phyloP scores from a whole-genome alignment of 768 basidiomycete species.

The Lactarius sanguifluus region DNA sequence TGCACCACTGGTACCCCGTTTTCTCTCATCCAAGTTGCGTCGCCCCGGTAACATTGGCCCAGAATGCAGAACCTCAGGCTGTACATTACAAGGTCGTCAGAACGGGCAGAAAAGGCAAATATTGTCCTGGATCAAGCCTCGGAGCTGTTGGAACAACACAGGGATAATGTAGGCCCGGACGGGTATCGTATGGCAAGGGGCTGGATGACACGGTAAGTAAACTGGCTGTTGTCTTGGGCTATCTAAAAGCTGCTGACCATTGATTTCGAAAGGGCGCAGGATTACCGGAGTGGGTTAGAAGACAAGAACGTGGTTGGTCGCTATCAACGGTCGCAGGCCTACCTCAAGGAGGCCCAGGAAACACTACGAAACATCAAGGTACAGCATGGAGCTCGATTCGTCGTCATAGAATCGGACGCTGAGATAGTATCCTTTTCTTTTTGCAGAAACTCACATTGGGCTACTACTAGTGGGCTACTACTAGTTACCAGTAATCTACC shows the following conservation, averaged over 20 bases:
- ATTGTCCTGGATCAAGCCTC: neutral
- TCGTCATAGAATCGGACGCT: neutral
- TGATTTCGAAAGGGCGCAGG: neutral
- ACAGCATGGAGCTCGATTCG: neutral
- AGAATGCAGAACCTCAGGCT: neutral
- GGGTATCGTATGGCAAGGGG: constrained; percentile 9
- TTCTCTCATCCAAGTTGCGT: neutral
- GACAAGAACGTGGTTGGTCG: neutral
- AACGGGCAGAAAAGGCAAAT: neutral
- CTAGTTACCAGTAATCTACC: neutral
- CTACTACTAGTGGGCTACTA: no score
- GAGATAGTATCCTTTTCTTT: neutral
- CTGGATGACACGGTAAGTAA: constrained; percentile 3
- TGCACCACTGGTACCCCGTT: neutral
- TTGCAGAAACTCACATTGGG: constrained; percentile 10
- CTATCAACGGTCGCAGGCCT: neutral
- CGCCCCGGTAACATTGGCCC: neutral
- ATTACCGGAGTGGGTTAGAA: constrained; percentile 8
- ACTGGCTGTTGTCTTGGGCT: no score
- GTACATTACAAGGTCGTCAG: neutral
- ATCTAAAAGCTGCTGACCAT: neutral
- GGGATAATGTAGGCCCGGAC: neutral
- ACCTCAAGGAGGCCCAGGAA: constrained; percentile 15
- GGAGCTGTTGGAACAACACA: neutral
- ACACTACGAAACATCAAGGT: constrained; percentile 9